Base-by-base conservation (phyloP, 1,284 basidiomycete genomes). In the Inonotus obliquus region DNA sequence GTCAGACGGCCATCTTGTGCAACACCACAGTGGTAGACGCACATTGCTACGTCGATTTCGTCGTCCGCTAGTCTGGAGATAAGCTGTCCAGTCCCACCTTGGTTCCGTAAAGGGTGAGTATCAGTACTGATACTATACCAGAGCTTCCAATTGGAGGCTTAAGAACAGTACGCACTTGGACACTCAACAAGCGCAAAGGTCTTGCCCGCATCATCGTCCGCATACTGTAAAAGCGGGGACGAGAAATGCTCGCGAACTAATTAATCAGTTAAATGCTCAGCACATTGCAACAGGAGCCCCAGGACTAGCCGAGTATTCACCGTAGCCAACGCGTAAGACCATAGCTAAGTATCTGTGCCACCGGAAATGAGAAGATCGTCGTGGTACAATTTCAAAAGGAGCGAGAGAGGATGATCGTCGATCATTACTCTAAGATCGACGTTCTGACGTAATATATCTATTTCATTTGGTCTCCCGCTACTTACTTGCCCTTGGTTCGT, bases 231-330 rank as follows among this genome's bases (percentile, higher is more conserved):
- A 10, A 97, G 80, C 0, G 95, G 94, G 0, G 91, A 91, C 19
- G 90, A 91, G 74, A 96, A 96, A 73, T 96, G 94, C 72, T 97
- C 94, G 37, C 91, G 81, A 56, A 96, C 92, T 89, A 38, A n/a
- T 23, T 89, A 38, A n/a, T 23, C 21, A 29, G 17, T 35, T 6
- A 9, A 44, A 44, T 44, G 17, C 41, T 44, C 41, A 6, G 17
- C 1, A 32, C 32, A 44, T n/a, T 6, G n/a, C 41, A 2, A 17
- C 17, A 25, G n/a, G 54, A 13, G 48, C 49, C 21, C 2, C 35
- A 13, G 32, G 13, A 48, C 21, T 14, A 25, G 17, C 14, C 52
- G 9, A 58, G 13, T 23, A 60, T 59, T 58, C 64, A 79, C 79
- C 79, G 63, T 79, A 80, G 67, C 79, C 79, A 62, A 80, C 71